A percentile compares a stretch with the other conserved stretches of the same genome.
These are phyloP conservation scores for Lichtheimia ramosa DNA, from an alignment of 371 early-diverging fungal species.

Conservation along the genomic window DNA sequence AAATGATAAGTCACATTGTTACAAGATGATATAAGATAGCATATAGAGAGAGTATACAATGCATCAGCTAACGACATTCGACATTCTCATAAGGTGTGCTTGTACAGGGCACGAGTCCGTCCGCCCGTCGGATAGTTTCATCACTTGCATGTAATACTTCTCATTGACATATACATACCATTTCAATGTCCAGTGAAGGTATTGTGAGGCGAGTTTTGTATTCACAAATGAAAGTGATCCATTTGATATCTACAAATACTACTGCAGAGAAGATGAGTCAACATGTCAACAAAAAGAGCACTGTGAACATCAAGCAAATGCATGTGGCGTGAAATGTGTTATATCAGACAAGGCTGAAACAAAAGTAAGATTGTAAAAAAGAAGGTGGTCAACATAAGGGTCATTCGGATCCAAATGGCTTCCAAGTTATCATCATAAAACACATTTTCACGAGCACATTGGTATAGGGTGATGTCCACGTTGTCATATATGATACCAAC, in stretches of 20 bases:
- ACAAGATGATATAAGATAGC: background rate
- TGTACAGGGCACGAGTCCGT: constrained; percentile 41
- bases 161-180: background rate
- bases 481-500: background rate
- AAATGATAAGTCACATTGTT: background rate
- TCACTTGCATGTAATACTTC: constrained; percentile 7
- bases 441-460: no score
- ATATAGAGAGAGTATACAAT: background rate
- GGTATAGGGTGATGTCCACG: no score
- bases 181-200: no score
- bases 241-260: no score
- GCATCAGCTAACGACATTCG: constrained; percentile 5
- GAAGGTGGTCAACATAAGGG: constrained; percentile 28
- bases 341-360: constrained; percentile 36
- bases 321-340: no score
- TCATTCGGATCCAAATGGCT: constrained; percentile 22
- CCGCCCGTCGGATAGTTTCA: constrained; percentile 36
- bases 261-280: no score
- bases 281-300: no score
- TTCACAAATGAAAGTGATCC: no score
- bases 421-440: constrained; percentile 1
- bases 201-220: no score
- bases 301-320: no score
- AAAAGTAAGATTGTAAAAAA: constrained; percentile 12
- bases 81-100: constrained; percentile 32